phyloP scores from a whole-genome alignment of 352 stramenopile genomes.

The Halophytophthora polymorphica region DNA sequence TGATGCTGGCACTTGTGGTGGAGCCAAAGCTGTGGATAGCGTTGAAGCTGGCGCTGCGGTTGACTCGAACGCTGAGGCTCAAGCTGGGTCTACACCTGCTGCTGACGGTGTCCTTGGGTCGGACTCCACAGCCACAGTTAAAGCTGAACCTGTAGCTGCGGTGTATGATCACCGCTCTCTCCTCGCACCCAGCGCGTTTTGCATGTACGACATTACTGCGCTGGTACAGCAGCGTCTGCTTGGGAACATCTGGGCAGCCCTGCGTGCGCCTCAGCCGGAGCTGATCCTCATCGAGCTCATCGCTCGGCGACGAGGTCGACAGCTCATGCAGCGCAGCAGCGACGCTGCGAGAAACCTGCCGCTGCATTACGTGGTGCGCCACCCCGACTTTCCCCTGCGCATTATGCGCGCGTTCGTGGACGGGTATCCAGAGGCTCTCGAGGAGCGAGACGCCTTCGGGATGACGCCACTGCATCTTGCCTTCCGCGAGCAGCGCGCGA shows the following conservation, averaged over 20 bases:
- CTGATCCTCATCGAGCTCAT: conserved; percentile 50
- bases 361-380: conserved; percentile 54
- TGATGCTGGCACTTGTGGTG: background rate
- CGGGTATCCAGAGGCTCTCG: conserved; percentile 39
- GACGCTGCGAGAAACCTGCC: conserved; percentile 40
- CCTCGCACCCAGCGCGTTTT: conserved; percentile 36
- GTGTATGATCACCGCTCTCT: conserved; percentile 16
- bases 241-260: conserved; percentile 45
- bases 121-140: no score
- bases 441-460: conserved; percentile 40
- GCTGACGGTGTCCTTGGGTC: no score
- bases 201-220: conserved; percentile 36
- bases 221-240: conserved; percentile 41
- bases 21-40: background rate
- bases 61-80: no score
- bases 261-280: conserved; percentile 23
- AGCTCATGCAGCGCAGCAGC: conserved; percentile 47
- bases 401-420: conserved; percentile 38
- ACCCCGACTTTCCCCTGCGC: conserved; percentile 26
- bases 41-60: no score
- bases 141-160: no score
- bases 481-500: conserved; percentile 35
- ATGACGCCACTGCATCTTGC: conserved; percentile 65
- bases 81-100: no score
- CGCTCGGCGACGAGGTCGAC: conserved; percentile 39